phyloP scores from a whole-genome alignment of 208 protist species.

The Acanthamoeba culbertsoni region DNA sequence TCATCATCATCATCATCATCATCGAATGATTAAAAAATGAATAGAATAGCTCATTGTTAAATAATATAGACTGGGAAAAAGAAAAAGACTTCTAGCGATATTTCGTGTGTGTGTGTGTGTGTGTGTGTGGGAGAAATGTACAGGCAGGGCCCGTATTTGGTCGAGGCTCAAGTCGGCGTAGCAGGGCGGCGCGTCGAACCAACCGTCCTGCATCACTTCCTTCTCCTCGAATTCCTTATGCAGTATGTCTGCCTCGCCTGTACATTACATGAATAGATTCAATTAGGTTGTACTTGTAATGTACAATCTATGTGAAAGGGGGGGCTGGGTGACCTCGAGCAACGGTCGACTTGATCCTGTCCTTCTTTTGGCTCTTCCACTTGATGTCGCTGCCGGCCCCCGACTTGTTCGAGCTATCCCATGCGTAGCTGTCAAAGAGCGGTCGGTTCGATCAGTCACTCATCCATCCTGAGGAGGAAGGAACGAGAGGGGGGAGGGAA shows the following conservation, averaged over 20 bases:
- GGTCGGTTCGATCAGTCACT: too few relatives aligned
- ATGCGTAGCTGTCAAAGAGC: background rate
- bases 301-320: background rate
- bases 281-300: background rate
- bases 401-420: background rate
- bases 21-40: background rate
- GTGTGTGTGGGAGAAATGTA: background rate
- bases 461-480: background rate
- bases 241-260: background rate
- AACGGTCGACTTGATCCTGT: background rate
- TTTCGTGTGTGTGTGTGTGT: background rate
- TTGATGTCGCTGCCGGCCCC: background rate
- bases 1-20: too few relatives aligned
- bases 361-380: conserved; percentile 41
- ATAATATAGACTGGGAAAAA: too few relatives aligned
- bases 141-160: background rate
- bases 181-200: background rate
- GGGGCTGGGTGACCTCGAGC: background rate
- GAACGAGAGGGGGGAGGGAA: background rate
- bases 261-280: background rate
- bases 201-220: conserved; percentile 2
- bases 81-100: background rate
- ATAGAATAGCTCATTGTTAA: too few relatives aligned
- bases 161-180: background rate
- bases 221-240: background rate